Conservation (phyloP, 1,139 yeast genomes). For the Saccharomyces uvarum region DNA sequence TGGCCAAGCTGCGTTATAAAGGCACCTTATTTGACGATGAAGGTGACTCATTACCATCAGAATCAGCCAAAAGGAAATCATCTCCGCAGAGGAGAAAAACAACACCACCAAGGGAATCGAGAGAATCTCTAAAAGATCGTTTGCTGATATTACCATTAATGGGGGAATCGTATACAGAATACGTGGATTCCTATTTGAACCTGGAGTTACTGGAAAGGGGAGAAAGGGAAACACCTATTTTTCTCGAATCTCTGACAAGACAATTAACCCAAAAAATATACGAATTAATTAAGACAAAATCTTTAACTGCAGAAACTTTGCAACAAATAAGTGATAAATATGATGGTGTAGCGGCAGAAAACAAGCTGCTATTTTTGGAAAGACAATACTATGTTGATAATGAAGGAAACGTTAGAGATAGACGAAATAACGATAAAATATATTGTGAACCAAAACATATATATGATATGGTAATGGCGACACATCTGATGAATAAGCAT, state of each 20-base stretch:
- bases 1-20: neutral
- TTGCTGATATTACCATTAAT: slow-evolving; percentile 12
- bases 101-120: neutral
- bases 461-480: slow-evolving; percentile 25
- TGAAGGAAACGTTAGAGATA: slow-evolving; percentile 23
- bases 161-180: slow-evolving; percentile 15
- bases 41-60: neutral
- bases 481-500: slow-evolving; percentile 29
- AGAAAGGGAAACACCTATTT: slow-evolving; percentile 18
- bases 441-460: slow-evolving; percentile 28
- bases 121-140: neutral
- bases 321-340: slow-evolving; percentile 17
- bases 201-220: slow-evolving; percentile 21
- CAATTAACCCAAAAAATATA: slow-evolving; percentile 25
- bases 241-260: slow-evolving; percentile 22
- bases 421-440: slow-evolving; percentile 19
- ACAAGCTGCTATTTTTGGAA: slow-evolving; percentile 19
- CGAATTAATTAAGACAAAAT: slow-evolving; percentile 19
- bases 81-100: neutral
- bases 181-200: slow-evolving; percentile 13
- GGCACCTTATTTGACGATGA: neutral
- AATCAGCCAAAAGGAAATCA: neutral
- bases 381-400: slow-evolving; percentile 22
- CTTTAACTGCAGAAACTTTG: slow-evolving; percentile 19
- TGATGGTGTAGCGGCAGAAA: slow-evolving; percentile 16